Evolutionary conservation across 139 green algal genomes (phyloP).

Genomic region (Chlorella sp.): DNA sequence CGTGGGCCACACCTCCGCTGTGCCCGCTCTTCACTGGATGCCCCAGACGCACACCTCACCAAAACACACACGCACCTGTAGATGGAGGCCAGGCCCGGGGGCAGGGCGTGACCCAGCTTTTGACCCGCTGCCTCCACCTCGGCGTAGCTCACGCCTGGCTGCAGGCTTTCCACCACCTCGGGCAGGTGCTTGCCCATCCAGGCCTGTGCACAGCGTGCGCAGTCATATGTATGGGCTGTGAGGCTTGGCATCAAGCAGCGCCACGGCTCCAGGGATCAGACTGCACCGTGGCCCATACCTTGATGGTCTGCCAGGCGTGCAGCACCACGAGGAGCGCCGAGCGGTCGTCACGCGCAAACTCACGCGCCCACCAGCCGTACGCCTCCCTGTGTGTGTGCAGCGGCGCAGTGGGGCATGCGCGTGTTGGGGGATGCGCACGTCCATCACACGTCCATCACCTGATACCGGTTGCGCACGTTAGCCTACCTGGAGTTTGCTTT

Average conservation of each 20-base stretch:
- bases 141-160: neutral
- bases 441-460: neutral
- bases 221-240: too few relatives aligned
- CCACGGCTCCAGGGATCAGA: too few relatives aligned
- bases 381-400: neutral
- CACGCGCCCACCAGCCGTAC: neutral
- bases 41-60: too few relatives aligned
- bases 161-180: neutral
- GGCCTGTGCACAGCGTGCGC: neutral
- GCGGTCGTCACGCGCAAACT: neutral
- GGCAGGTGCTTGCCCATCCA: neutral
- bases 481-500: neutral
- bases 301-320: neutral
- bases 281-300: neutral
- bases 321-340: neutral
- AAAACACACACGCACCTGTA: too few relatives aligned
- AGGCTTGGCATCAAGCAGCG: too few relatives aligned
- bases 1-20: too few relatives aligned
- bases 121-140: neutral
- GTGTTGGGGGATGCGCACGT: too few relatives aligned
- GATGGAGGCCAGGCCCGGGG: neutral
- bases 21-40: too few relatives aligned
- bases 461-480: neutral
- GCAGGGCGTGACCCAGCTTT: neutral
- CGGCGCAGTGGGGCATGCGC: too few relatives aligned